Percentiles rank a stretch among this genome's conserved stretches.
These are phyloP conservation scores for Fragaria ananassa DNA, from an alignment of 306 rosid species.

Conservation along the genomic window DNA sequence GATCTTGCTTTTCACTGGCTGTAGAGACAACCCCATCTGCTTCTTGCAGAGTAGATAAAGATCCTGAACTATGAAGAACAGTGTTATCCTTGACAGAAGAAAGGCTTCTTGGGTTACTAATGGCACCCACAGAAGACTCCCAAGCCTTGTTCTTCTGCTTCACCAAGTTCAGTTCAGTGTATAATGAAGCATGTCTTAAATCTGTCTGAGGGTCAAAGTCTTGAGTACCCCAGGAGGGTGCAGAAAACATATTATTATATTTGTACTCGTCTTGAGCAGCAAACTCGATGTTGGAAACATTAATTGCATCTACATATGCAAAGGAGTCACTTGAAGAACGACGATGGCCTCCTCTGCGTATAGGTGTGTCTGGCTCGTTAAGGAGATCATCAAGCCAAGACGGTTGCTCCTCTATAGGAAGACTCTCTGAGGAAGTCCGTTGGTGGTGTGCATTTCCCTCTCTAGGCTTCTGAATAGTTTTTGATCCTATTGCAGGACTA, in stretches of 20 bases:
- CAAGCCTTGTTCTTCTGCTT: conserved; percentile 71
- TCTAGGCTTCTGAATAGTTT: conserved; percentile 61
- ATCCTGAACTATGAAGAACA: conserved; percentile 59
- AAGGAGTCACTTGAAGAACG: conserved; percentile 99
- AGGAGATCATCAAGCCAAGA: conserved; percentile 99
- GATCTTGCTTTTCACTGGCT: conserved; percentile 51
- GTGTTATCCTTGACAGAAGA: conserved; percentile 56
- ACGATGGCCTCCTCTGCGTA: conserved; percentile 88
- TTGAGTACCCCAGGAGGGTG: conserved; percentile 71
- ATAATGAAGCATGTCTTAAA: conserved; percentile 57
- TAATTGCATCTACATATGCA: conserved; percentile 65
- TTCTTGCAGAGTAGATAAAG: conserved; percentile 56
- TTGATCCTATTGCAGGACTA: conserved; percentile 53
- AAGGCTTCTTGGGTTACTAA: conserved; percentile 41
- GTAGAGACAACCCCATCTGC: conserved; percentile 56
- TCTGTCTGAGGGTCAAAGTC: conserved; percentile 78
- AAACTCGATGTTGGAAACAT: conserved; percentile 46
- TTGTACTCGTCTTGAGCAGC: conserved; percentile 59
- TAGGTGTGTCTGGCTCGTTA: conserved; percentile 94
- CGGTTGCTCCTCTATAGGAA: conserved; percentile 86
- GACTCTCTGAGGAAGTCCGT: conserved; percentile 93
- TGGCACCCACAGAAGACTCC: conserved; percentile 59
- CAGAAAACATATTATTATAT: conserved; percentile 46
- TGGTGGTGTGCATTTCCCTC: conserved; percentile 80
- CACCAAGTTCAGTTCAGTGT: conserved; percentile 52